A percentile compares a stretch with the other conserved stretches of the same genome.
Conservation (phyloP, 2,329 filamentous ascomycete genomes). For the Fusarium tricinctum region DNA sequence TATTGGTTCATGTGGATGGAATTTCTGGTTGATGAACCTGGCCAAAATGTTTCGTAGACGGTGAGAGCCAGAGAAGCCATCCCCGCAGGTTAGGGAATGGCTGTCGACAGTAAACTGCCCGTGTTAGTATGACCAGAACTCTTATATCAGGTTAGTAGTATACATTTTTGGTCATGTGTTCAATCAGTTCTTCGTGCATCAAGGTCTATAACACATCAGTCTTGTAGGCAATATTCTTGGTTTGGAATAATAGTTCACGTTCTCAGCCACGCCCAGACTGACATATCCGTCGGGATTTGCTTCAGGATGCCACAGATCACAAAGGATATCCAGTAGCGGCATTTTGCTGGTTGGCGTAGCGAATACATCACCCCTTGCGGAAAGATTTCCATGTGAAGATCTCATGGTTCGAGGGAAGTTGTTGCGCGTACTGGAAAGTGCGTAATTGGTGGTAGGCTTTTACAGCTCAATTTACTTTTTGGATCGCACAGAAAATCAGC, state of each 20-base stretch:
- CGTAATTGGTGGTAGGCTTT: too few relatives aligned
- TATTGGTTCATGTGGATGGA: not conserved
- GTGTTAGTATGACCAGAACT: rapidly evolving
- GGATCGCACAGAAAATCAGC: too few relatives aligned
- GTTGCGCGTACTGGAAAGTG: too few relatives aligned
- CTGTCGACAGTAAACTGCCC: not conserved
- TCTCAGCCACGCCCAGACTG: conserved; percentile 4
- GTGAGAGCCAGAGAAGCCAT: conserved; percentile 6
- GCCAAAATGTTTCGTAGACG: not conserved
- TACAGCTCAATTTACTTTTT: too few relatives aligned
- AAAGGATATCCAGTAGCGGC: not conserved
- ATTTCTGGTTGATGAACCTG: not conserved
- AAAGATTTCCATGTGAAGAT: rapidly evolving
- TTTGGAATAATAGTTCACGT: not conserved
- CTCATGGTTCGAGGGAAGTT: not conserved
- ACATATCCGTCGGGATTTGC: not conserved
- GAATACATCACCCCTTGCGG: not conserved
- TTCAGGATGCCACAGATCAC: not conserved
- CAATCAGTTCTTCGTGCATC: conserved; percentile 4
- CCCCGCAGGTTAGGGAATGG: not conserved
- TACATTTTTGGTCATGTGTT: not conserved
- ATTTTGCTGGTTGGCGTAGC: not conserved
- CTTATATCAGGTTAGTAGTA: too few relatives aligned
- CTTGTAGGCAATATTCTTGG: rapidly evolving
- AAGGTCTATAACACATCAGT: not conserved